These are phyloP conservation scores for Talaromyces proteolyticus DNA, from an alignment of 495 filamentous ascomycete species.

Conservation along the genomic window DNA sequence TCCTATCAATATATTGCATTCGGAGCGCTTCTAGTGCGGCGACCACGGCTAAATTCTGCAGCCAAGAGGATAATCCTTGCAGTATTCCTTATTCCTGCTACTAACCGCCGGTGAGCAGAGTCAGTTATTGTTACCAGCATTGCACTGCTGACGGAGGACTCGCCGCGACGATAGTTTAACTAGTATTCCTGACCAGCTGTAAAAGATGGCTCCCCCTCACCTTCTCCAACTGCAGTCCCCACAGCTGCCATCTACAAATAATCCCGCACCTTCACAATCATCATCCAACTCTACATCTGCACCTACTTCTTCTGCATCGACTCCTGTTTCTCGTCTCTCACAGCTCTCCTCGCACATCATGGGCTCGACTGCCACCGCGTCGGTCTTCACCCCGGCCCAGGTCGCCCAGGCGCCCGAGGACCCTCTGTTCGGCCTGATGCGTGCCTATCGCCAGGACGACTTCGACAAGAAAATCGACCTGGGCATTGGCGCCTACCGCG, in stretches of 20 bases:
- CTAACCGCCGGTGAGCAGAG: too few relatives aligned
- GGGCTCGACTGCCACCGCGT: slow-evolving; percentile 33
- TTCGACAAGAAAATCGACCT: slow-evolving; percentile 89
- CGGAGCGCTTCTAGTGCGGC: too few relatives aligned
- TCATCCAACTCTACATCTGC: slow-evolving; percentile 10
- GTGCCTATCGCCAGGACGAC: slow-evolving; percentile 78
- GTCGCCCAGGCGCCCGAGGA: slow-evolving; percentile 93
- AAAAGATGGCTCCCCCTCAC: too few relatives aligned
- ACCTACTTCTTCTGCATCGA: slow-evolving; percentile 13
- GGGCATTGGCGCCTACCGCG: slow-evolving; percentile 94
- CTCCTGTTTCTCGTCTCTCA: slow-evolving; percentile 28
- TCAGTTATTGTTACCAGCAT: too few relatives aligned
- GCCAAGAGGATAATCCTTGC: too few relatives aligned
- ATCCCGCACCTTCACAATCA: slow-evolving; percentile 9
- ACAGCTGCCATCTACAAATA: too few relatives aligned
- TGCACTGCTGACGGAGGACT: too few relatives aligned
- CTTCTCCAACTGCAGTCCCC: neutral
- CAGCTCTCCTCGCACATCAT: slow-evolving; percentile 41
- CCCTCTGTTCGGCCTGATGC: slow-evolving; percentile 89
- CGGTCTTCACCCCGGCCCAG: slow-evolving; percentile 69
- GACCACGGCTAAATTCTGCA: too few relatives aligned
- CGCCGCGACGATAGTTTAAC: too few relatives aligned
- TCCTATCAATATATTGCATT: too few relatives aligned
- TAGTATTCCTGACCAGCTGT: too few relatives aligned
- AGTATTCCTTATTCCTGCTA: too few relatives aligned